Evolutionary conservation across 768 basidiomycete genomes (phyloP), one percentile per base, ranked within the genome.

Genomic region (Rhizopogon vesiculosus): DNA sequence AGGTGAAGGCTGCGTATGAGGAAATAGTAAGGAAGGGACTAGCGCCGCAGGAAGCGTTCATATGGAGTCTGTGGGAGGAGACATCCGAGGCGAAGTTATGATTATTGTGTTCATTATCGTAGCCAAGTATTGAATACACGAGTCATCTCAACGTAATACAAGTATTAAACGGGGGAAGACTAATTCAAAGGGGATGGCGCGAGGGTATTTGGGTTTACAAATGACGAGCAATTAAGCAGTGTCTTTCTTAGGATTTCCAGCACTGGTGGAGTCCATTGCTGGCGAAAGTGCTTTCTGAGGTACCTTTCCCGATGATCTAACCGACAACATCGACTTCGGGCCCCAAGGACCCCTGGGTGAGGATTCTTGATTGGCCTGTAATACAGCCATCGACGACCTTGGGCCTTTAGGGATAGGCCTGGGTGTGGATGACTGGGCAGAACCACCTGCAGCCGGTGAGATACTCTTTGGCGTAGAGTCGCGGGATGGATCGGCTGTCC

Each of bases 1-100:
- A 62, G 10, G 84, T 87, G 25, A 74, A 75, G 63, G 58, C 60
- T 38, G 78, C 76, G 13, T 88, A 86, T 58, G 72, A 74, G 45
- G 65, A 68, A 31, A 70, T 84, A 40, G 71, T 73, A 16, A 70
- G 66, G 52, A 65, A 66, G 7, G 82, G 82, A 0, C 61, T 86
- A 41, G 75, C 73, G n/a, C 80, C 85, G 7, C 76, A 80, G 35
- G 74, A 71, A 46, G 86, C 85, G 2, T 72, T 78, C 42, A 72
- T 87, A 46, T 87, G 86, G 83, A 86, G 84, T 61, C 61, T 88
- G 64, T 88, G 86, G 85, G 78, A 79, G 44, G 63, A 66, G 22
- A 62, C 62, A 0, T n/a, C 1, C 15, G 39, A 33, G 54, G 19
- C 12, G 7, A 53, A 42, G 35, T 51, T 51, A 51, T 45, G 52